Evolutionary conservation across 768 basidiomycete genomes (phyloP).

Genomic region (Pisolithus tinctorius): DNA sequence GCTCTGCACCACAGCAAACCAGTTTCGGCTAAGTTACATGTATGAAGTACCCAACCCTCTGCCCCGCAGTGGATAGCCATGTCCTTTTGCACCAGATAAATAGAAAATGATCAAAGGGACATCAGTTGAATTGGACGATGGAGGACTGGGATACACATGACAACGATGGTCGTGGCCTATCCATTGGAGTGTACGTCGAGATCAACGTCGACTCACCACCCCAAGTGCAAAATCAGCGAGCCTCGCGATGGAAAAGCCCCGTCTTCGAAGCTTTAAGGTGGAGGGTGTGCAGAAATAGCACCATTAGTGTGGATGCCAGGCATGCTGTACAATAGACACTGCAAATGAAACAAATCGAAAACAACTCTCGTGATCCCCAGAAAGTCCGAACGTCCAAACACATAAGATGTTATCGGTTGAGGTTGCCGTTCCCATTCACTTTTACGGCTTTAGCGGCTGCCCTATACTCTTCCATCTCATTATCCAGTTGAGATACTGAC

Average conservation of each 20-base stretch:
- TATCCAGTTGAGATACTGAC: conserved; percentile 57
- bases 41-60: too few species aligned
- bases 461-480: conserved; percentile 77
- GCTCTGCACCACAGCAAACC: too few species aligned
- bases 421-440: conserved; percentile 6
- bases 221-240: background rate
- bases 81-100: too few species aligned
- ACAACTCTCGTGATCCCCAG: background rate
- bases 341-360: background rate
- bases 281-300: background rate
- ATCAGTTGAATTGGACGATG: too few species aligned
- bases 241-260: background rate
- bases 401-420: background rate
- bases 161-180: too few species aligned
- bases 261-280: too few species aligned
- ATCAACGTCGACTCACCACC: too few species aligned
- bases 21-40: too few species aligned
- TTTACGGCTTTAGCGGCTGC: conserved; percentile 29
- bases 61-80: too few species aligned
- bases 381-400: background rate
- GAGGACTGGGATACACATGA: too few species aligned
- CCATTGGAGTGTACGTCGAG: too few species aligned
- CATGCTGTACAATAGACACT: conserved; percentile 1
- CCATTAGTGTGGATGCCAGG: background rate
- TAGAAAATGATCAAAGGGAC: too few species aligned